Conservation (phyloP, 192 early-diverging fungal genomes). For the Podila minutissima region DNA sequence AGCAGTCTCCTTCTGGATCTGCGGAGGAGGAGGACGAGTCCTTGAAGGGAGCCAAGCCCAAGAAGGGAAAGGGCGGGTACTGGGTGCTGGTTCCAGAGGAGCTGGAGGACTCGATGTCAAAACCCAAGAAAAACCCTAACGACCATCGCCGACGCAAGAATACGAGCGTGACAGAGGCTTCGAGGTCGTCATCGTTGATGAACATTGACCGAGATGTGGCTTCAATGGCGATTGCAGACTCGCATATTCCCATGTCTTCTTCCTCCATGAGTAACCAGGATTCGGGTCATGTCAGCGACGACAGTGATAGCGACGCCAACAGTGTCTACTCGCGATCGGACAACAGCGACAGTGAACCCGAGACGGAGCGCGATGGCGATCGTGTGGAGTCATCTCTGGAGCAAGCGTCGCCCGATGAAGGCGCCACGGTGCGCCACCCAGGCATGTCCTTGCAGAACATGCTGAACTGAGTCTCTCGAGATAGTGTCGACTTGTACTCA, state of each 20-base stretch:
- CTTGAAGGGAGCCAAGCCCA: background rate
- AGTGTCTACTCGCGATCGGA: too few relatives aligned
- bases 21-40: conserved; percentile 8
- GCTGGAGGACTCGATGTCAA: conserved; percentile 10
- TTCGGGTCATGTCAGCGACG: background rate
- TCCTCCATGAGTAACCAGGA: background rate
- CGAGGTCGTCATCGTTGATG: background rate
- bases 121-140: conserved; percentile 11
- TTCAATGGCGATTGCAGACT: conserved; percentile 20
- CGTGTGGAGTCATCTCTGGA: background rate
- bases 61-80: conserved; percentile 19
- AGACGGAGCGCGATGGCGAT: background rate
- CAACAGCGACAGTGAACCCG: background rate
- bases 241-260: background rate
- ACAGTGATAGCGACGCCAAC: too few relatives aligned
- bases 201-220: conserved; percentile 25
- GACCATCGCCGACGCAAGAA: background rate
- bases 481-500: too few relatives aligned
- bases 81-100: conserved; percentile 25
- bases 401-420: background rate
- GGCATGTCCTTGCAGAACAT: conserved; percentile 1
- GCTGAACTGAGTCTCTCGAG: background rate
- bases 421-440: background rate
- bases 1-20: background rate
- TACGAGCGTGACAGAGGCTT: background rate